These are phyloP conservation scores for Nakazawaea populi DNA, from an alignment of 805 yeast species.

Conservation along the genomic window DNA sequence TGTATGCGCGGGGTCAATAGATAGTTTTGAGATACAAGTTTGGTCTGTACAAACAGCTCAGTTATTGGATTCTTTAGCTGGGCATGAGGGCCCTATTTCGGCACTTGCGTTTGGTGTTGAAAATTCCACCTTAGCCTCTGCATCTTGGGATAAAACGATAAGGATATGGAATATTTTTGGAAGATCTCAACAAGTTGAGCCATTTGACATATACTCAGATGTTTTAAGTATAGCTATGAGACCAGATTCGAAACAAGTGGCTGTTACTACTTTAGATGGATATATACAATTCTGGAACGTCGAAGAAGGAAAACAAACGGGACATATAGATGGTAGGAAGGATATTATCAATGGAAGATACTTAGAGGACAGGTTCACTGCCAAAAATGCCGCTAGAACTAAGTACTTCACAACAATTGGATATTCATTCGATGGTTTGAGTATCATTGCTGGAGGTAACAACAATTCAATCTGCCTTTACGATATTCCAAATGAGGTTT, in stretches of 20 bases:
- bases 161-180: constrained; percentile 91
- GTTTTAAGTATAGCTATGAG: constrained; percentile 78
- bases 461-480: constrained; percentile 87
- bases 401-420: constrained; percentile 75
- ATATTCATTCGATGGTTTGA: constrained; percentile 85
- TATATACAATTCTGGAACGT: constrained; percentile 80
- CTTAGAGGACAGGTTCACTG: constrained; percentile 72
- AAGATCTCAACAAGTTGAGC: constrained; percentile 83
- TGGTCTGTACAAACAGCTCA: constrained; percentile 98
- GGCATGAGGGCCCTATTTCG: constrained; percentile 95
- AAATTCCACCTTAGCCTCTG: constrained; percentile 72
- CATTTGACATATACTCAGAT: constrained; percentile 79
- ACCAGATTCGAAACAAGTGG: constrained; percentile 90
- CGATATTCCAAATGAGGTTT: constrained; percentile 83
- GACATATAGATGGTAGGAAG: constrained; percentile 76
- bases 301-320: constrained; percentile 73
- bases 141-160: constrained; percentile 95
- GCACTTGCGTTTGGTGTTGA: constrained; percentile 81
- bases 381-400: constrained; percentile 77
- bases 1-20: constrained; percentile 90
- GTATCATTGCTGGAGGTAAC: constrained; percentile 89
- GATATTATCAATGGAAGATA: constrained; percentile 88
- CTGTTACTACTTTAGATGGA: constrained; percentile 86
- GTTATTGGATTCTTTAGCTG: constrained; percentile 77
- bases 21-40: constrained; percentile 83